phyloP scores from a whole-genome alignment of 2,329 filamentous ascomycete species.

The Sphaerulina musiva region DNA sequence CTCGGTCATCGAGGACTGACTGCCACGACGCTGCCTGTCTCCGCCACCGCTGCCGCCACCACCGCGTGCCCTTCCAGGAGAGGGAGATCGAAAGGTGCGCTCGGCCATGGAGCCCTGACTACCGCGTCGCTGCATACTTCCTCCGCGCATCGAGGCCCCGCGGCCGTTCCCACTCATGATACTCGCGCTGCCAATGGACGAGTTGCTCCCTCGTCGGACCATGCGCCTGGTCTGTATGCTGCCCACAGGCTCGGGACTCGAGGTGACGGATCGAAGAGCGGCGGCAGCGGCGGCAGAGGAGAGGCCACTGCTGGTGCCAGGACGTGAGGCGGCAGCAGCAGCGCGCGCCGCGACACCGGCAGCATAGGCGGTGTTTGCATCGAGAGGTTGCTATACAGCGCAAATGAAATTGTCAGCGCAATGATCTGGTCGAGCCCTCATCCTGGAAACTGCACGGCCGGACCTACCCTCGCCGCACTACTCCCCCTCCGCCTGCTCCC shows the following conservation, averaged over 20 bases:
- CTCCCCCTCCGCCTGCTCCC: constrained; percentile 17
- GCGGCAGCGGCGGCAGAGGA: constrained; percentile 82
- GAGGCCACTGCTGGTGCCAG: constrained; percentile 58
- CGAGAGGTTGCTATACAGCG: constrained; percentile 5
- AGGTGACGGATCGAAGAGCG: constrained; percentile 70
- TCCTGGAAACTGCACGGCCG: neutral
- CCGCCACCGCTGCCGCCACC: constrained; percentile 29
- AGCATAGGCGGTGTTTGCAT: constrained; percentile 34
- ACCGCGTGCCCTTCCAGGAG: constrained; percentile 12
- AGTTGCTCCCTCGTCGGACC: constrained; percentile 63
- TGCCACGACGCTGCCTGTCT: constrained; percentile 57
- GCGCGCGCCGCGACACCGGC: constrained; percentile 67
- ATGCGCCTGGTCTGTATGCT: constrained; percentile 85
- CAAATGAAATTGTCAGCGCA: constrained; percentile 1
- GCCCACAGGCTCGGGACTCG: constrained; percentile 70
- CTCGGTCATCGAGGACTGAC: constrained; percentile 78
- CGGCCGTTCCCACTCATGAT: constrained; percentile 21
- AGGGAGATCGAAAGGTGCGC: constrained; percentile 67
- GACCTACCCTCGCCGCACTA: constrained; percentile 16
- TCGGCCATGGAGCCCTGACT: constrained; percentile 82
- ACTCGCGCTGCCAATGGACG: constrained; percentile 55
- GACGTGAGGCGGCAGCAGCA: constrained; percentile 68
- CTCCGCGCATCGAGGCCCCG: constrained; percentile 34
- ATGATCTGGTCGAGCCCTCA: neutral
- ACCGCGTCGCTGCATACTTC: constrained; percentile 53